Percentiles rank a stretch among this genome's conserved stretches.
These are phyloP conservation scores for Penicillium malachiteum DNA, from an alignment of 495 filamentous ascomycete genomes.

Conservation along the genomic window DNA sequence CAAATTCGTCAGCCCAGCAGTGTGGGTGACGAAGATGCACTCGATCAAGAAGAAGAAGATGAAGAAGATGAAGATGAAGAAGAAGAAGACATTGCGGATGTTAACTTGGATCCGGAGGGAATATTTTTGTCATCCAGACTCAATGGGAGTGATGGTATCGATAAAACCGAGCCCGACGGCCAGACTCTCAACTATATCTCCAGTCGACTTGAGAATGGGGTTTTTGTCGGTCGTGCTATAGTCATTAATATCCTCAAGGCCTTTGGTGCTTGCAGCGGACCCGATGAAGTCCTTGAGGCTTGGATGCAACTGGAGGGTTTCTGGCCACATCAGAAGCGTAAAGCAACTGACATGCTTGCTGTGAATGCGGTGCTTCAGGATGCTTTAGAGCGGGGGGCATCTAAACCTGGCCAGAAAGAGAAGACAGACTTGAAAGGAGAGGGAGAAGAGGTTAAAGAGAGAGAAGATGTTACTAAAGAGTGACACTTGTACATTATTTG, in stretches of 20 bases:
- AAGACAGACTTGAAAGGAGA: neutral
- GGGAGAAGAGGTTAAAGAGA: no score
- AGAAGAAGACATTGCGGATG: constrained; percentile 9
- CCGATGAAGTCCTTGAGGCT: constrained; percentile 38
- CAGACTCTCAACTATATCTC: constrained; percentile 17
- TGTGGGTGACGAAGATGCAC: neutral
- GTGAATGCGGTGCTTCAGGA: constrained; percentile 43
- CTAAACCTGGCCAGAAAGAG: constrained; percentile 12
- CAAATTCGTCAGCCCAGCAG: neutral
- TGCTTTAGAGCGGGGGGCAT: constrained; percentile 36
- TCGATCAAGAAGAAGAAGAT: neutral
- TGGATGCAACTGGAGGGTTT: constrained; percentile 44
- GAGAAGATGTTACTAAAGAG: neutral
- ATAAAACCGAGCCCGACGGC: constrained; percentile 17
- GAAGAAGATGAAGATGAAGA: neutral
- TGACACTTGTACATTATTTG: constrained; percentile 35
- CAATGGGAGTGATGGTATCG: no score
- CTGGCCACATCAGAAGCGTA: constrained; percentile 42
- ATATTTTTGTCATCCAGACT: neutral
- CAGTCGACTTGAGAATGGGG: constrained; percentile 39
- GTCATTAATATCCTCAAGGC: constrained; percentile 41
- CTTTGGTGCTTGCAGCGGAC: constrained; percentile 41
- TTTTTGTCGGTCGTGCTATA: constrained; percentile 45
- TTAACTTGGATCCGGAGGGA: neutral
- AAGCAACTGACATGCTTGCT: constrained; percentile 34